Evolutionary conservation across 495 filamentous ascomycete species (phyloP).

Genomic region (Parachaetomium inaequale): DNA sequence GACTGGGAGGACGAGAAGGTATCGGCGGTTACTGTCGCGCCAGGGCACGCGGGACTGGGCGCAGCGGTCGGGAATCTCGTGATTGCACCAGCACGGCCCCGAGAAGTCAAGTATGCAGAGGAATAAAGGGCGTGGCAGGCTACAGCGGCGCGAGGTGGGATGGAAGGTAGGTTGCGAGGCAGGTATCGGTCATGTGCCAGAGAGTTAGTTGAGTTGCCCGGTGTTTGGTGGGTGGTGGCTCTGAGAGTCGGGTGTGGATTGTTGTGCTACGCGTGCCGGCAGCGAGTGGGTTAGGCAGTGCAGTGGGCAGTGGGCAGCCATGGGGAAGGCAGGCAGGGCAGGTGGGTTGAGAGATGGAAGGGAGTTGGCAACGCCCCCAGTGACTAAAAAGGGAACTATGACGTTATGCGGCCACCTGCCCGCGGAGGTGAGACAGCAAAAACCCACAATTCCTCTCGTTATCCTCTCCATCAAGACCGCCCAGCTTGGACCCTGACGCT

Average conservation of each 20-base stretch:
- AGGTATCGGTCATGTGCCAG: too few species aligned
- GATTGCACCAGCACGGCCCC: too few species aligned
- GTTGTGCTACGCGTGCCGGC: neutral
- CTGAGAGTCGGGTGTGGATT: neutral
- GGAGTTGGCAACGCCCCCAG: conserved; percentile 29
- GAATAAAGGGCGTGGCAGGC: too few species aligned
- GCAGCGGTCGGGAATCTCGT: too few species aligned
- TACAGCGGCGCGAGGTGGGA: too few species aligned
- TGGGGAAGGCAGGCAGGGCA: neutral
- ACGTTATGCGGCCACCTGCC: conserved; percentile 25
- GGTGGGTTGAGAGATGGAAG: neutral
- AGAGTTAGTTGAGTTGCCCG: neutral
- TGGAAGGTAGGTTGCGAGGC: neutral
- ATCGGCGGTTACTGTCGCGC: too few species aligned
- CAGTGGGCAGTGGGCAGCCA: neutral
- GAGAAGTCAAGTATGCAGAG: too few species aligned
- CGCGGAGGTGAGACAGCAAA: conserved; percentile 10
- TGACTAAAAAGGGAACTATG: conserved; percentile 30
- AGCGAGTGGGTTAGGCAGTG: neutral
- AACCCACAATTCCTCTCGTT: conserved; percentile 7
- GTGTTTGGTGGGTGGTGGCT: too few species aligned
- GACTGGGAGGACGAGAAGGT: too few species aligned
- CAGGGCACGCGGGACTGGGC: too few species aligned
- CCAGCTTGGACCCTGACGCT: neutral
- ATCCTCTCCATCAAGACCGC: neutral